Evolutionary conservation across 1,139 yeast species (phyloP).

Genomic region (Debaryomyces coudertii): DNA sequence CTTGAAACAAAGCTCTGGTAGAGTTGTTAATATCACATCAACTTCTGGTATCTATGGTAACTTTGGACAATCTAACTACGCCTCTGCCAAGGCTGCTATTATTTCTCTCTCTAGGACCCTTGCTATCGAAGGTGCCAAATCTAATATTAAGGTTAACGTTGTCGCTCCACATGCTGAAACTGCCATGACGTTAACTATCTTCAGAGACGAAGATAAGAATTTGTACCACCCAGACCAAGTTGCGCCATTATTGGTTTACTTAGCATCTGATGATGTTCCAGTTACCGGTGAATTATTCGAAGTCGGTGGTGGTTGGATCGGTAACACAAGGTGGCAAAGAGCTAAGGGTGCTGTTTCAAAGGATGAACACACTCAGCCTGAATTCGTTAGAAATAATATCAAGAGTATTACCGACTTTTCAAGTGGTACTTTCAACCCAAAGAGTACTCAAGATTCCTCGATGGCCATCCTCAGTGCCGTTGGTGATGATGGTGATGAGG

Average conservation of each 20-base stretch:
- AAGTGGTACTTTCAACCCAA: constrained; percentile 60
- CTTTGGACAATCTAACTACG: constrained; percentile 96
- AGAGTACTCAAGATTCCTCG: constrained; percentile 73
- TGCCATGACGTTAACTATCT: constrained; percentile 90
- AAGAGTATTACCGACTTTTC: constrained; percentile 66
- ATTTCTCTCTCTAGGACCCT: constrained; percentile 82
- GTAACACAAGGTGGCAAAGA: constrained; percentile 94
- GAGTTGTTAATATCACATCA: constrained; percentile 85
- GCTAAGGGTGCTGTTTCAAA: constrained; percentile 78
- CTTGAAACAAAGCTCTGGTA: constrained; percentile 75
- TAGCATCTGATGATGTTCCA: constrained; percentile 75
- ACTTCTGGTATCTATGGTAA: constrained; percentile 97
- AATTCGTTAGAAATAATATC: constrained; percentile 72
- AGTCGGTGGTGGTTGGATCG: constrained; percentile 89
- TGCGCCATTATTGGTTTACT: constrained; percentile 83
- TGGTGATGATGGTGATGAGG: constrained; percentile 51
- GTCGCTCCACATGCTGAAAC: constrained; percentile 99
- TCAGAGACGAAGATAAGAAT: constrained; percentile 74
- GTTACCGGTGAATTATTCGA: constrained; percentile 47
- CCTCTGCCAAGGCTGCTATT: constrained; percentile 91
- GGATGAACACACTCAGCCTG: constrained; percentile 62
- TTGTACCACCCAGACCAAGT: constrained; percentile 87
- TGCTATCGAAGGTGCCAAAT: constrained; percentile 87
- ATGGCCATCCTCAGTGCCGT: constrained; percentile 76
- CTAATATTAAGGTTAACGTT: constrained; percentile 74